These are phyloP conservation scores for Austropuccinia psidii DNA, from an alignment of 1,284 basidiomycete species.

Conservation along the genomic window DNA sequence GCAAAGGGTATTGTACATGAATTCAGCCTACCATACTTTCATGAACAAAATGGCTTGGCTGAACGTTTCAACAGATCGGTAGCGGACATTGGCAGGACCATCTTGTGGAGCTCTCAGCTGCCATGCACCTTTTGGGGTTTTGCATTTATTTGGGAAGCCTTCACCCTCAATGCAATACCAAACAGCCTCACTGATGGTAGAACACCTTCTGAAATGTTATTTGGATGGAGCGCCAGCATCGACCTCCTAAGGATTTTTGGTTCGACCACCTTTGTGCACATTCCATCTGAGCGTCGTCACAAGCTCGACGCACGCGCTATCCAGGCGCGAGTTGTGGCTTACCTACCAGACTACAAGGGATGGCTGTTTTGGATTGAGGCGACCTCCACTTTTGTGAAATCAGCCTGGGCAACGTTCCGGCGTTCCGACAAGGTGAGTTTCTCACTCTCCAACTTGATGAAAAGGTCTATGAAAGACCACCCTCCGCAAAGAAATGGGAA, in stretches of 20 bases:
- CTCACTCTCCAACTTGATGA: too few relatives aligned
- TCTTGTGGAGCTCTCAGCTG: not conserved
- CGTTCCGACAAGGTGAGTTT: too few relatives aligned
- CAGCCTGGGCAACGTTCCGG: not conserved
- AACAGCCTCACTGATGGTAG: constrained; percentile 11
- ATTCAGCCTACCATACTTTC: constrained; percentile 3
- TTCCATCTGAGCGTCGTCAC: not conserved
- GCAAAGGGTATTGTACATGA: constrained; percentile 18
- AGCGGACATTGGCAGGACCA: not conserved
- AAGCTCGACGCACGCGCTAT: not conserved
- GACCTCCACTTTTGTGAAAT: not conserved
- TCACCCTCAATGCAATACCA: constrained; percentile 1
- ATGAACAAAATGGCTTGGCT: constrained; percentile 18
- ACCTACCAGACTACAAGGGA: not conserved
- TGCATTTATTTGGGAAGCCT: constrained; percentile 4
- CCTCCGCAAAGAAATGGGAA: too few relatives aligned
- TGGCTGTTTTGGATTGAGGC: not conserved
- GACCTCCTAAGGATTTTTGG: not conserved
- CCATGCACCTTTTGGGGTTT: constrained; percentile 13
- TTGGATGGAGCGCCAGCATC: not conserved
- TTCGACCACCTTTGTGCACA: not conserved
- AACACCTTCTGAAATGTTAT: constrained; percentile 8
- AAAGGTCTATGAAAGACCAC: too few relatives aligned
- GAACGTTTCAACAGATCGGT: constrained; percentile 12
- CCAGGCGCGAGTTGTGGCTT: not conserved